A percentile compares a stretch with the other conserved stretches of the same genome.
Evolutionary conservation across 2,329 filamentous ascomycete species (phyloP).

Genomic region (Trichophyton schoenleinii): DNA sequence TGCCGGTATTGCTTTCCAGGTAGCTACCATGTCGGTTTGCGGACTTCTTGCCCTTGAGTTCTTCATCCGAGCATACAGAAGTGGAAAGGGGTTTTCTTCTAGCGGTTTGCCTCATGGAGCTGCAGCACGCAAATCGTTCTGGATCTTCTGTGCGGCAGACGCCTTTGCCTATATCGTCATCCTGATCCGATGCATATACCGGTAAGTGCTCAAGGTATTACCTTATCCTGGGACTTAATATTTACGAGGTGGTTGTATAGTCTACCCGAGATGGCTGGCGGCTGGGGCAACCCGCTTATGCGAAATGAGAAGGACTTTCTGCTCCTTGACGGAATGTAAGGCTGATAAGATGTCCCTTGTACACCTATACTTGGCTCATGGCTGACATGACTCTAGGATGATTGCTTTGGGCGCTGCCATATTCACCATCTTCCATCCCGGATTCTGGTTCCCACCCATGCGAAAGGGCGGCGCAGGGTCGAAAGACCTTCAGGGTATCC

Average conservation of each 20-base stretch:
- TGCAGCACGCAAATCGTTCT: conserved; percentile 18
- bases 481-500: background rate
- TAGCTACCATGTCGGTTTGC: conserved; percentile 36
- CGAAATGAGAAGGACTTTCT: conserved; percentile 37
- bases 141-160: conserved; percentile 19
- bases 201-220: conserved; percentile 19
- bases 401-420: conserved; percentile 30
- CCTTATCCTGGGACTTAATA: background rate
- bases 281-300: conserved; percentile 37
- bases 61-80: conserved; percentile 30
- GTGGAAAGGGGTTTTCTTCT: conserved; percentile 15
- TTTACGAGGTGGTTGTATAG: conserved; percentile 17
- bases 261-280: conserved; percentile 40
- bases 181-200: conserved; percentile 34
- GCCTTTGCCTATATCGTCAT: conserved; percentile 29
- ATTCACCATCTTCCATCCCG: conserved; percentile 35
- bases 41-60: conserved; percentile 30
- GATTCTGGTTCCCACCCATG: conserved; percentile 22
- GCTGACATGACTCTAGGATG: conserved; percentile 27
- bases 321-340: conserved; percentile 37
- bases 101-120: conserved; percentile 19
- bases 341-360: conserved; percentile 7
- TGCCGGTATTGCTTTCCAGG: conserved; percentile 46
- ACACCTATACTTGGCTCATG: background rate
- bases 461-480: background rate